phyloP scores from a whole-genome alignment of 2,329 filamentous ascomycete species.

The Tolypocladium ophioglossoides region DNA sequence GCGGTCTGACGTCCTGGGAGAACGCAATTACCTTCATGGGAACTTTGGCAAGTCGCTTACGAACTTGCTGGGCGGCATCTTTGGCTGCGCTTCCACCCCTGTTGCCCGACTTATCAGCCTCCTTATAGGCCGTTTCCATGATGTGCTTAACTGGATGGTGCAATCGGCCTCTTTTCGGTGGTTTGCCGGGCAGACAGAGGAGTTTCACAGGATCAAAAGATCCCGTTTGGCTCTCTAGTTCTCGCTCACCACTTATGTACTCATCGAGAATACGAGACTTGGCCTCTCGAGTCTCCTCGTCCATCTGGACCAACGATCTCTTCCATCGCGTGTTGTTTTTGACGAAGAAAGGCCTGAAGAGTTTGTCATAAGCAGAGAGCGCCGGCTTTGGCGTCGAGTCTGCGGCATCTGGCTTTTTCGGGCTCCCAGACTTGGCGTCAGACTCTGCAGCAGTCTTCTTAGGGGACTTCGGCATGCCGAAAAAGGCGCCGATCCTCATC shows the following conservation, averaged over 20 bases:
- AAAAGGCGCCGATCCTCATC: conserved; percentile 36
- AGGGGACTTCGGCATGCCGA: conserved; percentile 27
- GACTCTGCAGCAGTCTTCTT: conserved; percentile 28
- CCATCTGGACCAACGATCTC: conserved; percentile 43
- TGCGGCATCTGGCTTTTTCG: conserved; percentile 14
- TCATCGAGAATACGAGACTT: conserved; percentile 44
- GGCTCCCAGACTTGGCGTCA: conserved; percentile 14
- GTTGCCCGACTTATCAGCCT: conserved; percentile 28
- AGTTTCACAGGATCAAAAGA: conserved; percentile 34
- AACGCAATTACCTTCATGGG: conserved; percentile 55
- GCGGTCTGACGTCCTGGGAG: conserved; percentile 53
- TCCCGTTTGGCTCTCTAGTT: conserved; percentile 16
- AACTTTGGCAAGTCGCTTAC: conserved; percentile 36
- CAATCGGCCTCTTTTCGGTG: conserved; percentile 32
- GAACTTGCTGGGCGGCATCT: conserved; percentile 21
- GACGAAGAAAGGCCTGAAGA: conserved; percentile 74
- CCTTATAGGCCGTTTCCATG: conserved; percentile 43
- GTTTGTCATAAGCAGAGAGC: conserved; percentile 50
- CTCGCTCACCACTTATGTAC: conserved; percentile 33
- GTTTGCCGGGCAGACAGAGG: conserved; percentile 32
- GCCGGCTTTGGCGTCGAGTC: conserved; percentile 7
- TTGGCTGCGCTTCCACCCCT: conserved; percentile 22
- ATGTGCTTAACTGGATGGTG: conserved; percentile 49
- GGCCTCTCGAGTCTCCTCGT: conserved; percentile 41
- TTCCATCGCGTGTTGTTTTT: conserved; percentile 66